Percentiles rank a stretch among this genome's conserved stretches.
Conservation (phyloP, 176 grass and related monocot species). For the Paspalum vaginatum region DNA sequence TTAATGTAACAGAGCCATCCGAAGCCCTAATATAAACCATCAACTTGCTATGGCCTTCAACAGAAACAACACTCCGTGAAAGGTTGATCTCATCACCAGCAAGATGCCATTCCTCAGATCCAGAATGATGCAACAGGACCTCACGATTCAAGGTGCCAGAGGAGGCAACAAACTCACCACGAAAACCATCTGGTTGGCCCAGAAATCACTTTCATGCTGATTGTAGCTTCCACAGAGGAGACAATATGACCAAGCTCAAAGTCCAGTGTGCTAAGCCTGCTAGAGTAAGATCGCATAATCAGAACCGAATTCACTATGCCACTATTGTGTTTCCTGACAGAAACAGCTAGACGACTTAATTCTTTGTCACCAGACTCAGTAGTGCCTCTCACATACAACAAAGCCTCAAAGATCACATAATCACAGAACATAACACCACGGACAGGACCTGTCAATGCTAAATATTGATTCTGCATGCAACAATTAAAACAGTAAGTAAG, state of each 20-base stretch:
- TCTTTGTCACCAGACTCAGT: conserved; percentile 20
- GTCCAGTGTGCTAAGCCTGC: conserved; percentile 31
- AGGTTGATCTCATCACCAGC: conserved; percentile 13
- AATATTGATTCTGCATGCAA: conserved; percentile 26
- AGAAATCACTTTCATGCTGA: conserved; percentile 1
- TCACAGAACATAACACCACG: conserved; percentile 5
- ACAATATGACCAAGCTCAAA: conserved; percentile 11
- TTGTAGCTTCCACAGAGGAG: conserved; percentile 29
- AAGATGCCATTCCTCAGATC: not conserved
- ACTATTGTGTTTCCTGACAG: not conserved
- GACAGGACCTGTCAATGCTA: conserved; percentile 32
- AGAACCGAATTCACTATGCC: not conserved
- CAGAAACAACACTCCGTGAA: conserved; percentile 25
- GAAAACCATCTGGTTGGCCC: conserved; percentile 16
- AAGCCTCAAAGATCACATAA: conserved; percentile 2
- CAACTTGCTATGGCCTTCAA: not conserved
- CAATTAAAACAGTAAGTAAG: not conserved
- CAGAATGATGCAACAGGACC: not conserved
- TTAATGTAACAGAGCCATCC: not conserved
- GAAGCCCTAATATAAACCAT: conserved; percentile 5
- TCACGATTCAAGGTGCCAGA: not conserved
- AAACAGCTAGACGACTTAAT: conserved; percentile 6
- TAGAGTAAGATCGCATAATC: not conserved
- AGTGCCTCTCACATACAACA: conserved; percentile 2
- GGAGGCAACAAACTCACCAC: not conserved